Conservation (phyloP, 208 protist genomes). For the Leishmania tropica region DNA sequence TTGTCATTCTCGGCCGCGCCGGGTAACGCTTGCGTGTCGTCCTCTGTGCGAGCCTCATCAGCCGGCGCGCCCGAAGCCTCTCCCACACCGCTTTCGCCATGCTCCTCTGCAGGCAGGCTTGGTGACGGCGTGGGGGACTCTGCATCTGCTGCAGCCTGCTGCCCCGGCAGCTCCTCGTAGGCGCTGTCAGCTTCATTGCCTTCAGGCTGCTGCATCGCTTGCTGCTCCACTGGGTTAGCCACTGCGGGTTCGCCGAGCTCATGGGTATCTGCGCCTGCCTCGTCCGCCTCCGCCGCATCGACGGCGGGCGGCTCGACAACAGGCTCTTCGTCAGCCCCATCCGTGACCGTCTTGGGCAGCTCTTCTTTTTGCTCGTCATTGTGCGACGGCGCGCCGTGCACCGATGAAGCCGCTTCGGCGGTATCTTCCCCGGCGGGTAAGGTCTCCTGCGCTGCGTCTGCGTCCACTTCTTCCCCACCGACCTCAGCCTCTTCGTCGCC, state of each 20-base stretch:
- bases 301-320: background rate
- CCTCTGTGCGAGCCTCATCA: conserved; percentile 2
- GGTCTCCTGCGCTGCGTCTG: background rate
- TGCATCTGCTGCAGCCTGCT: conserved; percentile 4
- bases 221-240: background rate
- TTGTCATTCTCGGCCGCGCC: background rate
- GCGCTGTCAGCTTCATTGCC: background rate
- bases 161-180: conserved; percentile 4
- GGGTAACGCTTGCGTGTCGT: conserved; percentile 7
- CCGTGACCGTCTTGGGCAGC: background rate
- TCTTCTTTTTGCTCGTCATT: conserved; percentile 2
- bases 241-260: conserved; percentile 2
- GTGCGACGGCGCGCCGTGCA: background rate
- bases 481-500: background rate
- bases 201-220: background rate
- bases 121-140: conserved; percentile 11
- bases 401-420: background rate
- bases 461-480: background rate
- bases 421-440: background rate
- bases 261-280: background rate
- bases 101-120: background rate
- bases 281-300: conserved; percentile 9
- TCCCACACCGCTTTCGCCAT: background rate
- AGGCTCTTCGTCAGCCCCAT: conserved; percentile 1
- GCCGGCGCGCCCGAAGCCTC: background rate